Conservation (phyloP, 495 filamentous ascomycete species). For the Aspergillus saccharolyticus region DNA sequence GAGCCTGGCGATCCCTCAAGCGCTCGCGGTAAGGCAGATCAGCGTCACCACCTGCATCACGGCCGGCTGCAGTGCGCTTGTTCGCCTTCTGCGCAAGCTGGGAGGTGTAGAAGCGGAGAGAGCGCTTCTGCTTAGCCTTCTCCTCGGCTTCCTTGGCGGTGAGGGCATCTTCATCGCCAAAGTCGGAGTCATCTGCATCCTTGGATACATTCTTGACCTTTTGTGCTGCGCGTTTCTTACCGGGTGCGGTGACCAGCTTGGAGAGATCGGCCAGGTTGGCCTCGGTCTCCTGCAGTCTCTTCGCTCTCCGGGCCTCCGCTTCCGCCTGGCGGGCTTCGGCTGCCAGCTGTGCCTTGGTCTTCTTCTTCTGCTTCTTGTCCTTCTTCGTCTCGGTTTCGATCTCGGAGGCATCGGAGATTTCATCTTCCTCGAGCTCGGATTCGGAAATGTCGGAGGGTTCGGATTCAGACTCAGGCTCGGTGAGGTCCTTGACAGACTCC, state of each 20-base stretch:
- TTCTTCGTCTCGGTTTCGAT: constrained; percentile 27
- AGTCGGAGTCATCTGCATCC: constrained; percentile 54
- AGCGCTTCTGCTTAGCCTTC: constrained; percentile 81
- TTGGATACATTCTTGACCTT: constrained; percentile 31
- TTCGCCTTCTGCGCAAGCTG: constrained; percentile 90
- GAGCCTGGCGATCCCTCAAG: constrained; percentile 72
- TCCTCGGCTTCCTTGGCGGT: constrained; percentile 65
- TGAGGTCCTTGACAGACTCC: constrained; percentile 61
- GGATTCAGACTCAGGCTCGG: constrained; percentile 22
- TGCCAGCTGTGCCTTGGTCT: constrained; percentile 46
- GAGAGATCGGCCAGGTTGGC: constrained; percentile 67
- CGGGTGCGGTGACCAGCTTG: constrained; percentile 32
- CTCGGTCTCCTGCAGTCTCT: constrained; percentile 52
- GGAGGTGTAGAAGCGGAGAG: constrained; percentile 91
- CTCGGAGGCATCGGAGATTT: constrained; percentile 16
- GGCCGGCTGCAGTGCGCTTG: constrained; percentile 74
- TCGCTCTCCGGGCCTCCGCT: constrained; percentile 50
- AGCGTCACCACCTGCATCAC: constrained; percentile 81
- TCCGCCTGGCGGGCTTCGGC: constrained; percentile 48
- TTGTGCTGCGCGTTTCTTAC: constrained; percentile 29
- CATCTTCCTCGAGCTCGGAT: constrained; percentile 16
- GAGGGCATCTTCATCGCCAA: constrained; percentile 61
- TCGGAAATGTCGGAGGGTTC: constrained; percentile 13
- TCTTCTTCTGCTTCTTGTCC: constrained; percentile 43
- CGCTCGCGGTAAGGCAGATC: constrained; percentile 91